Percentiles rank a stretch among this genome's conserved stretches.
phyloP scores from a whole-genome alignment of 2,329 filamentous ascomycete species.

The Diplodia mutila region DNA sequence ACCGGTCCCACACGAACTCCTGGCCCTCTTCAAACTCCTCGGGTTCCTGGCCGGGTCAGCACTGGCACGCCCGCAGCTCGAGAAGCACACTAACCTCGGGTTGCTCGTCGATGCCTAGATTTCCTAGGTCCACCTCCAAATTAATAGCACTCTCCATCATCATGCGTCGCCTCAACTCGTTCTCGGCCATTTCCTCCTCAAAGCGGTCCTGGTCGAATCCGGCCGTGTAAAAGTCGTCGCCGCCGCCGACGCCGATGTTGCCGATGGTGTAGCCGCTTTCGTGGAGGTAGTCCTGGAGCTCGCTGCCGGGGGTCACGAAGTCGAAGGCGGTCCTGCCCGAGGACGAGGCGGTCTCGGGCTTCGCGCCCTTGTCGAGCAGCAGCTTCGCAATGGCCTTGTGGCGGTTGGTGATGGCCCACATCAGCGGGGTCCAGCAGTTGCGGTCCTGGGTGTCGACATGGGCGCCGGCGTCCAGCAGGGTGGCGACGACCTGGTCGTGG shows the following conservation, averaged over 20 bases:
- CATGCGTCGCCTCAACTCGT: constrained; percentile 92
- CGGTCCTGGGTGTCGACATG: constrained; percentile 92
- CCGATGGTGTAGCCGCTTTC: constrained; percentile 92
- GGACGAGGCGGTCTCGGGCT: constrained; percentile 93
- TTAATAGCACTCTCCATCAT: constrained; percentile 99
- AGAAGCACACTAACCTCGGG: constrained; percentile 69
- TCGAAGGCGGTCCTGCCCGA: constrained; percentile 93
- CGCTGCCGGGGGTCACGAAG: constrained; percentile 92
- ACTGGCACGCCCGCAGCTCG: neutral
- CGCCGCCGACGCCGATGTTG: constrained; percentile 69
- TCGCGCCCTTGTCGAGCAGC: constrained; percentile 88
- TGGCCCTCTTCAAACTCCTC: constrained; percentile 88
- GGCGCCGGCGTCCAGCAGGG: constrained; percentile 81
- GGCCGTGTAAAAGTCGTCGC: constrained; percentile 89
- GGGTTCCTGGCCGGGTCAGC: constrained; percentile 17
- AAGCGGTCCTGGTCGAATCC: constrained; percentile 93
- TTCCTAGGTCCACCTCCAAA: constrained; percentile 92
- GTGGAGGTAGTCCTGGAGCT: constrained; percentile 93
- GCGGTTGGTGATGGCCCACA: constrained; percentile 99
- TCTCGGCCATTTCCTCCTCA: constrained; percentile 96
- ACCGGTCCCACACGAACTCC: constrained; percentile 94
- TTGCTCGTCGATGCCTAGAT: constrained; percentile 92
- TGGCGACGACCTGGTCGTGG: constrained; percentile 84
- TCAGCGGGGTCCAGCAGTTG: constrained; percentile 95
- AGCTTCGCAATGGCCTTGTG: constrained; percentile 96